Percentiles rank a stretch among this genome's conserved stretches.
Evolutionary conservation across 345 rosid species (phyloP).

Genomic region (Pistacia integerrima): DNA sequence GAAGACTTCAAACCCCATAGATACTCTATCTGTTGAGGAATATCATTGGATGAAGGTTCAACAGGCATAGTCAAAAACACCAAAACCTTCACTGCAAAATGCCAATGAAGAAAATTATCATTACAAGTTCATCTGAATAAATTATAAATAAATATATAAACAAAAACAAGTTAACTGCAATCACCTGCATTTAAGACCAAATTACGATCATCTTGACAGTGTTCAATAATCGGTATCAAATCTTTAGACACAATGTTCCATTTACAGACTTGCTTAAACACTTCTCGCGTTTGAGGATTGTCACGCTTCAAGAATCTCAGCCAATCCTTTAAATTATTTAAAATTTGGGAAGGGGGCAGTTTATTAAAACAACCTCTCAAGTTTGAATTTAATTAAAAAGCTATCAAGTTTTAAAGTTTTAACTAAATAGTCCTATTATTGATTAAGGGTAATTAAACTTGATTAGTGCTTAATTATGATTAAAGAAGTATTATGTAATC

Average conservation of each 20-base stretch:
- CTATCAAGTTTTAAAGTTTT: too few relatives aligned
- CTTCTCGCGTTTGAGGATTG: constrained; percentile 76
- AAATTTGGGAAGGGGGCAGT: too few relatives aligned
- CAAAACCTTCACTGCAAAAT: constrained; percentile 74
- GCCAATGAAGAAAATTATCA: neutral
- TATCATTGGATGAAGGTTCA: constrained; percentile 73
- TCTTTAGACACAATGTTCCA: constrained; percentile 82
- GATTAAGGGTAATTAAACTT: too few relatives aligned
- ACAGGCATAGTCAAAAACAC: constrained; percentile 90
- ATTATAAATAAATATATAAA: neutral
- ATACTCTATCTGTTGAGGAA: constrained; percentile 78
- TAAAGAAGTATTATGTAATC: too few relatives aligned
- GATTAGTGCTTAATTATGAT: too few relatives aligned
- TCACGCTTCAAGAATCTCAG: constrained; percentile 82
- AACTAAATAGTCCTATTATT: too few relatives aligned
- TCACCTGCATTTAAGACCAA: constrained; percentile 80
- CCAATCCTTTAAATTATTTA: constrained; percentile 76
- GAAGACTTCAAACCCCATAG: constrained; percentile 83
- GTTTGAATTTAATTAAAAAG: too few relatives aligned
- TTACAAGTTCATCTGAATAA: neutral
- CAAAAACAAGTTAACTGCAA: neutral
- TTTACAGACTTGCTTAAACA: constrained; percentile 85
- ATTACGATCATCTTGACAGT: constrained; percentile 59
- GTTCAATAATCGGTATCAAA: constrained; percentile 80
- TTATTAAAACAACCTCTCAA: too few relatives aligned